A percentile compares a stretch with the other conserved stretches of the same genome.
Conservation (phyloP, 78 protist genomes). For the Cavenderia fasciculata region DNA sequence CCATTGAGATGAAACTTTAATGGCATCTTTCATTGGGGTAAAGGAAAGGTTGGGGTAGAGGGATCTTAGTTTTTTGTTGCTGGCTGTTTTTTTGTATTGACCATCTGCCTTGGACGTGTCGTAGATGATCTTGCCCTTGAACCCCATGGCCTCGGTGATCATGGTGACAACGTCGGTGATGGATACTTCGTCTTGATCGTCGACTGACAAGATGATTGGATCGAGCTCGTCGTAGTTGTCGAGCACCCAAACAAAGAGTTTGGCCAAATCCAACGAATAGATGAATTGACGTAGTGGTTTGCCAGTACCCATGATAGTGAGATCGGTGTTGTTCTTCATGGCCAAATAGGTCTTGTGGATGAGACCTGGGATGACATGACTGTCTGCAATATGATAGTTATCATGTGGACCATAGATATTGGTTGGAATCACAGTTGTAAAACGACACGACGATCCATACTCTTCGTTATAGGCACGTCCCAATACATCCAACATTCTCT, state of each 20-base stretch:
- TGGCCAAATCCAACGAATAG: conserved; percentile 89
- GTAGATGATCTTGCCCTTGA: conserved; percentile 79
- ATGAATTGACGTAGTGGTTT: conserved; percentile 95
- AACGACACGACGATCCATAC: conserved; percentile 83
- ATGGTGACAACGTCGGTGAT: conserved; percentile 86
- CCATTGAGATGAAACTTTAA: conserved; percentile 85
- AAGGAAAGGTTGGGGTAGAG: conserved; percentile 87
- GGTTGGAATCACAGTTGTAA: conserved; percentile 94
- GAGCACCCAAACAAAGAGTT: conserved; percentile 85
- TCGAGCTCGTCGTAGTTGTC: conserved; percentile 84
- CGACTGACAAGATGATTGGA: conserved; percentile 93
- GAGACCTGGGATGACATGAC: conserved; percentile 96
- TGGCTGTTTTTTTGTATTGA: conserved; percentile 96
- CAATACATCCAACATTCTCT: conserved; percentile 92
- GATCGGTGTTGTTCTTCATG: conserved; percentile 63
- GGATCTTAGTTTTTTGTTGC: conserved; percentile 86
- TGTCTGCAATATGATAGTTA: conserved; percentile 87
- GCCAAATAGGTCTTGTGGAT: conserved; percentile 90
- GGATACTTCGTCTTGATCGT: conserved; percentile 91
- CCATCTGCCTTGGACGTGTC: conserved; percentile 96
- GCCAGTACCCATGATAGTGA: conserved; percentile 91
- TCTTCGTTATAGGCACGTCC: conserved; percentile 88
- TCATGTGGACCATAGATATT: conserved; percentile 94
- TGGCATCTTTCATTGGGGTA: conserved; percentile 87
- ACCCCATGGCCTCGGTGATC: conserved; percentile 85